These are phyloP conservation scores for Suillus alpinus DNA, from an alignment of 768 basidiomycete species.

Conservation along the genomic window DNA sequence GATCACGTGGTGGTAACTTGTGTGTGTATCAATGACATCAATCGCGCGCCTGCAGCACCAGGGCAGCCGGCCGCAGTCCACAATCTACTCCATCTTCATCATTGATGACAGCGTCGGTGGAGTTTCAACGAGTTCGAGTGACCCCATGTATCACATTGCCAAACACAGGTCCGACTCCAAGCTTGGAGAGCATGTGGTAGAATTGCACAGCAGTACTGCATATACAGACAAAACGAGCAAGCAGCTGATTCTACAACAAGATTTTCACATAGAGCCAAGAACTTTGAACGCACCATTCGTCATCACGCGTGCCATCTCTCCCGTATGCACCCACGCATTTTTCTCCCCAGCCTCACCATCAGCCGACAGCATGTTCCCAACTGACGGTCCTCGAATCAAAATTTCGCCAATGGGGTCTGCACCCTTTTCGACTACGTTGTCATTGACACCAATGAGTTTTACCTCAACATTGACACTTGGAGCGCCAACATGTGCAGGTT, in stretches of 20 bases:
- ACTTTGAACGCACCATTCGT: conserved; percentile 66
- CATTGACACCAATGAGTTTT: conserved; percentile 69
- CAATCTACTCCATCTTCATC: too few species aligned
- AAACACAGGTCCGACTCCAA: too few species aligned
- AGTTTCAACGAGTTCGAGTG: too few species aligned
- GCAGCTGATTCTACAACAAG: neutral
- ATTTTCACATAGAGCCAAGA: conserved; percentile 8
- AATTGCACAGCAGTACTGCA: neutral
- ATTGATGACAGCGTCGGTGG: too few species aligned
- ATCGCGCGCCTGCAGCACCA: too few species aligned
- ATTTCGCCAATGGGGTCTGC: conserved; percentile 63
- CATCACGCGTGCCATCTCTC: conserved; percentile 46
- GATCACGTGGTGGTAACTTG: too few species aligned
- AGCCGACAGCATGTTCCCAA: conserved; percentile 53
- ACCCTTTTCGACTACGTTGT: conserved; percentile 61
- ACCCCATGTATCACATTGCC: too few species aligned
- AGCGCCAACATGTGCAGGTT: conserved; percentile 60
- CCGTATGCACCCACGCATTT: conserved; percentile 47
- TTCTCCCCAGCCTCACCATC: conserved; percentile 30
- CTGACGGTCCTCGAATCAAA: conserved; percentile 68
- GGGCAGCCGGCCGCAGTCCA: too few species aligned
- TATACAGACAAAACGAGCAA: neutral
- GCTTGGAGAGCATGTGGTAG: neutral
- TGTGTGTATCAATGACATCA: too few species aligned
- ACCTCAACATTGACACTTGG: conserved; percentile 85